Conservation (phyloP, 108 stramenopile species). For the Aurantiochytrium sp. region DNA sequence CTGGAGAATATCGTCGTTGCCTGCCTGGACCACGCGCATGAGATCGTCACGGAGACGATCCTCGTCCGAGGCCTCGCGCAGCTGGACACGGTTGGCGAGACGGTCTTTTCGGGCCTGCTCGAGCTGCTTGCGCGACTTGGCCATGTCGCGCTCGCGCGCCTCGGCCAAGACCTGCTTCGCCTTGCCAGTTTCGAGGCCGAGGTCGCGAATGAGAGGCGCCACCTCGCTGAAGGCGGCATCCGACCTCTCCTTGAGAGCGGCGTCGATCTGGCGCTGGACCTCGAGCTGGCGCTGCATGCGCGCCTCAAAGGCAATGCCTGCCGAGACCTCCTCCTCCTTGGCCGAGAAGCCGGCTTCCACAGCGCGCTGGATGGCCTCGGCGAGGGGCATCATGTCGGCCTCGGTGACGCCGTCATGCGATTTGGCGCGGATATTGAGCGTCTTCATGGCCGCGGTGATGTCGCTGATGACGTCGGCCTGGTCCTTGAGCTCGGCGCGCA, state of each 20-base stretch:
- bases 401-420: not conserved
- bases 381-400: slow-evolving; percentile 3
- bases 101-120: slow-evolving; percentile 7
- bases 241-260: not conserved
- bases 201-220: slow-evolving; percentile 47
- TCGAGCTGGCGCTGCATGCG: slow-evolving; percentile 1
- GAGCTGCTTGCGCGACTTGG: slow-evolving; percentile 17
- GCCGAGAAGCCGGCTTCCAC: slow-evolving; percentile 22
- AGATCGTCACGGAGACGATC: not conserved
- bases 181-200: slow-evolving; percentile 50
- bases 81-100: slow-evolving; percentile 26
- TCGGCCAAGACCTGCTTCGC: slow-evolving; percentile 40
- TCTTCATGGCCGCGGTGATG: slow-evolving; percentile 28
- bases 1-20: not conserved
- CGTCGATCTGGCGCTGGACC: not conserved
- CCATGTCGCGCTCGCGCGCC: slow-evolving; percentile 10
- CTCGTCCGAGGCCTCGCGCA: not conserved
- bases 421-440: not conserved
- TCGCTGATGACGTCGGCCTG: slow-evolving; percentile 13
- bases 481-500: slow-evolving; percentile 30
- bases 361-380: slow-evolving; percentile 30
- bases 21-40: not conserved
- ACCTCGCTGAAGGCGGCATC: slow-evolving; percentile 44
- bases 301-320: not conserved
- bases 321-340: not conserved